Conservation (phyloP, 1,139 yeast genomes). For the Debaryomycetaceae sp. region DNA sequence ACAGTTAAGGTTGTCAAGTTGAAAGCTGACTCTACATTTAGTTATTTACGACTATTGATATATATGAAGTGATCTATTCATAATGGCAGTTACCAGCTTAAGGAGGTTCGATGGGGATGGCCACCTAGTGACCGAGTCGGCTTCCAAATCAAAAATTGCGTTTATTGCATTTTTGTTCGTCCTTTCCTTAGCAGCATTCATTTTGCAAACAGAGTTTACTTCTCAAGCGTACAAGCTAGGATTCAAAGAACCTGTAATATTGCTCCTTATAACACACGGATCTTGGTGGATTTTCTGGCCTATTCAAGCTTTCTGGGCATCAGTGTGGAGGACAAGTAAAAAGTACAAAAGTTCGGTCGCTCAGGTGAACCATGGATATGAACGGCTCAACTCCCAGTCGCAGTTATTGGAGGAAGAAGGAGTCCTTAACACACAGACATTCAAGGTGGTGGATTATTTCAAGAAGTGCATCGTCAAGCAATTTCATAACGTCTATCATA, state of each 20-base stretch:
- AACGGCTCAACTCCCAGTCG: constrained; percentile 15
- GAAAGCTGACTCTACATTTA: background rate
- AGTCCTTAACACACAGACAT: constrained; percentile 11
- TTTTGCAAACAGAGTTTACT: constrained; percentile 77
- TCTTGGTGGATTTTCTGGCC: constrained; percentile 81
- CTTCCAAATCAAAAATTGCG: constrained; percentile 38
- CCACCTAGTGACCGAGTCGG: constrained; percentile 6
- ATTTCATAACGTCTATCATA: constrained; percentile 48
- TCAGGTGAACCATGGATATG: constrained; percentile 2
- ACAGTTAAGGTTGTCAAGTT: background rate
- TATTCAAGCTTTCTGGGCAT: constrained; percentile 52
- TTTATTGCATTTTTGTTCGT: constrained; percentile 58
- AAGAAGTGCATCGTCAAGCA: constrained; percentile 45
- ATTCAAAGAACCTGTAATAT: constrained; percentile 67
- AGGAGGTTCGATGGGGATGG: constrained; percentile 7
- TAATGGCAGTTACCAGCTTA: constrained; percentile 14
- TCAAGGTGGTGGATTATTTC: constrained; percentile 29
- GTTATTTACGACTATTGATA: background rate
- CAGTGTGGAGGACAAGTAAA: constrained; percentile 38
- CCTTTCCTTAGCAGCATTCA: constrained; percentile 62
- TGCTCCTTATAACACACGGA: constrained; percentile 71
- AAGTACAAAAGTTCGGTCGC: constrained; percentile 15
- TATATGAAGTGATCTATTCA: background rate
- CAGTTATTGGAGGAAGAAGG: constrained; percentile 21
- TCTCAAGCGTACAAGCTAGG: constrained; percentile 60